phyloP scores from a whole-genome alignment of 139 green algal genomes.

The Chlamydomonas sphaeroides region DNA sequence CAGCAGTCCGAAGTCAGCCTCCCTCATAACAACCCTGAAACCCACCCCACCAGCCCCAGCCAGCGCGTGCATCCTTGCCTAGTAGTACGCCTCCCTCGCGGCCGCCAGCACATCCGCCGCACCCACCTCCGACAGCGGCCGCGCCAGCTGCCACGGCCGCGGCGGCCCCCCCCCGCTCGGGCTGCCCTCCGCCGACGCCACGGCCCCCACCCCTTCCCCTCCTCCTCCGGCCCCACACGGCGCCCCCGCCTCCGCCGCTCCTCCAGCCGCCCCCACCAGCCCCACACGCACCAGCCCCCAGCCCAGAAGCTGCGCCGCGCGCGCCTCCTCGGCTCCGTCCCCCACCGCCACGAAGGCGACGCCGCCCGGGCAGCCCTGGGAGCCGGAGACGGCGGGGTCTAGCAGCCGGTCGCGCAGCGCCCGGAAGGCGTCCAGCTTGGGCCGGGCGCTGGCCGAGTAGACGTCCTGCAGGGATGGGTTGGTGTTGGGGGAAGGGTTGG shows the following conservation, averaged over 20 bases:
- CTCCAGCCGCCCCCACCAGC: neutral
- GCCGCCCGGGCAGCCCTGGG: too few relatives aligned
- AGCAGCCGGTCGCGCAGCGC: neutral
- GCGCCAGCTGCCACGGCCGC: slow-evolving; percentile 5
- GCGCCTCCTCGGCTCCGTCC: slow-evolving; percentile 18
- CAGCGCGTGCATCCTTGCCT: too few relatives aligned
- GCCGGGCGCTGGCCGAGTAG: slow-evolving; percentile 17
- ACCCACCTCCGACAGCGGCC: neutral
- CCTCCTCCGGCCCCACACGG: neutral
- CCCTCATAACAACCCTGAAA: too few relatives aligned
- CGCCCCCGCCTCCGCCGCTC: neutral
- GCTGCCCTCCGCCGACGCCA: neutral
- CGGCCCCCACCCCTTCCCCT: neutral
- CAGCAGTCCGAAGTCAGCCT: too few relatives aligned
- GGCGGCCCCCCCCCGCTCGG: neutral
- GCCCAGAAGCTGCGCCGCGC: slow-evolving; percentile 19
- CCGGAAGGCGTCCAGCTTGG: slow-evolving; percentile 34
- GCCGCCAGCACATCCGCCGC: slow-evolving; percentile 13
- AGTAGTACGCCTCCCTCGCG: slow-evolving; percentile 16
- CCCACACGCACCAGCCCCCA: slow-evolving; percentile 29
- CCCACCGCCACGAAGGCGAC: slow-evolving; percentile 18
- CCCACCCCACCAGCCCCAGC: too few relatives aligned
- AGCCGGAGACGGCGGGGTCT: neutral
- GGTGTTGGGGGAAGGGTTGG: neutral
- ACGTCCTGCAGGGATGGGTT: slow-evolving; percentile 34